These are phyloP conservation scores for Naganishia vaughanmartiniae DNA, from an alignment of 768 basidiomycete species.

Conservation along the genomic window DNA sequence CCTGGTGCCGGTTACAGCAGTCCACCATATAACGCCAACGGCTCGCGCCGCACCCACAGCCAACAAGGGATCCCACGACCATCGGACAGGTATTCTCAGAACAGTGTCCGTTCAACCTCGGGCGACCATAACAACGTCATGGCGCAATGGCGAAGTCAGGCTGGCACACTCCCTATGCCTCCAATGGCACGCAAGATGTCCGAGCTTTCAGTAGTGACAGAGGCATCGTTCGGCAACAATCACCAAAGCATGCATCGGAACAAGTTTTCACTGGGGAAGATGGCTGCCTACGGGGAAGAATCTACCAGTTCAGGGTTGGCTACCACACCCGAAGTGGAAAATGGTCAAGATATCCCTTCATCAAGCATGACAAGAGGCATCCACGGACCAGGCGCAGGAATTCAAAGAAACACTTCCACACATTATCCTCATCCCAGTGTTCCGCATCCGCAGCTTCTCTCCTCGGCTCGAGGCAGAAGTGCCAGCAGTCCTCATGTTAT, in stretches of 20 bases:
- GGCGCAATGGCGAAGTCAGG: constrained; percentile 26
- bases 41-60: constrained; percentile 28
- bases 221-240: constrained; percentile 30
- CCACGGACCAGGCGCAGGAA: constrained; percentile 10
- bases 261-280: constrained; percentile 17
- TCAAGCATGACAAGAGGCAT: constrained; percentile 33
- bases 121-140: constrained; percentile 24
- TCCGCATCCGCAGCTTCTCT: constrained; percentile 11
- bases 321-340: constrained; percentile 27
- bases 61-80: constrained; percentile 24
- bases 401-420: constrained; percentile 9
- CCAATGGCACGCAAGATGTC: constrained; percentile 28
- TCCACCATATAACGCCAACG: constrained; percentile 23
- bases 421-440: constrained; percentile 23
- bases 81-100: constrained; percentile 27
- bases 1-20: constrained; percentile 23
- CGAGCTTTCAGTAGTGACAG: constrained; percentile 21
- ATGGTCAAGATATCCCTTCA: constrained; percentile 30
- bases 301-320: constrained; percentile 4
- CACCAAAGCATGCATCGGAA: background rate
- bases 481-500: constrained; percentile 54
- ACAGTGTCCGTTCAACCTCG: constrained; percentile 18
- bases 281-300: constrained; percentile 26
- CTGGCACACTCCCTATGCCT: constrained; percentile 21
- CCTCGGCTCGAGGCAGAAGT: constrained; percentile 52